These are phyloP conservation scores for Leishmania aethiopica DNA, from an alignment of 208 protist genomes.

Conservation along the genomic window DNA sequence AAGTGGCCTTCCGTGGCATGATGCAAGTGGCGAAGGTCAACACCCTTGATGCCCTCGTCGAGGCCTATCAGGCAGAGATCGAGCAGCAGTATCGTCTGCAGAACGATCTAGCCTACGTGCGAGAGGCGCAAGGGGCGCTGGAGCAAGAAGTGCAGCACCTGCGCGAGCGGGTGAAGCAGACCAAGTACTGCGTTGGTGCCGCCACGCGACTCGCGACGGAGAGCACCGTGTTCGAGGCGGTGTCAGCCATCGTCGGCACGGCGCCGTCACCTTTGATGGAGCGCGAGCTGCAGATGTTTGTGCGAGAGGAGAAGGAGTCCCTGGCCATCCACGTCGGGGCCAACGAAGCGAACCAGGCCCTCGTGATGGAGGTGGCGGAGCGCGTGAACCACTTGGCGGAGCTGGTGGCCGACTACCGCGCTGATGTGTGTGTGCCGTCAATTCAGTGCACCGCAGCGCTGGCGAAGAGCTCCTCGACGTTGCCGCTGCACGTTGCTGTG, in stretches of 20 bases:
- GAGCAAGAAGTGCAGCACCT: slow-evolving; percentile 37
- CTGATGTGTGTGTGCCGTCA: slow-evolving; percentile 41
- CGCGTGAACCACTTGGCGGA: slow-evolving; percentile 40
- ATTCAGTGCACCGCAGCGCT: slow-evolving; percentile 12
- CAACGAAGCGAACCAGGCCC: slow-evolving; percentile 24
- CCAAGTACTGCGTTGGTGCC: slow-evolving; percentile 25
- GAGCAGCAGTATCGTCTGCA: slow-evolving; percentile 70
- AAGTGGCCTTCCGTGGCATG: slow-evolving; percentile 90
- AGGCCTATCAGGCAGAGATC: slow-evolving; percentile 54
- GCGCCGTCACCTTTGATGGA: slow-evolving; percentile 36
- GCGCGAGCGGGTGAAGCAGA: slow-evolving; percentile 27
- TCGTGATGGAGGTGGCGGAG: slow-evolving; percentile 39
- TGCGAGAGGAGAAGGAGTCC: slow-evolving; percentile 38
- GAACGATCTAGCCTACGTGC: slow-evolving; percentile 34
- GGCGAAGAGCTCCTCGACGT: slow-evolving; percentile 31
- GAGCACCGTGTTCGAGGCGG: not conserved
- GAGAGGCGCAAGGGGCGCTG: slow-evolving; percentile 23
- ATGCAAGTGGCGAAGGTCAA: slow-evolving; percentile 83
- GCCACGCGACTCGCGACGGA: not conserved
- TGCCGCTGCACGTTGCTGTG: slow-evolving; percentile 40
- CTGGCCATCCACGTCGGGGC: slow-evolving; percentile 21
- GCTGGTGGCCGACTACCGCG: slow-evolving; percentile 36
- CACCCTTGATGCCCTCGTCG: slow-evolving; percentile 41
- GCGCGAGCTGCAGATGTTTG: slow-evolving; percentile 42
- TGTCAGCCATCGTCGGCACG: slow-evolving; percentile 13